These are phyloP conservation scores for Theileria parva DNA, from an alignment of 169 alveolate genomes.

Conservation along the genomic window DNA sequence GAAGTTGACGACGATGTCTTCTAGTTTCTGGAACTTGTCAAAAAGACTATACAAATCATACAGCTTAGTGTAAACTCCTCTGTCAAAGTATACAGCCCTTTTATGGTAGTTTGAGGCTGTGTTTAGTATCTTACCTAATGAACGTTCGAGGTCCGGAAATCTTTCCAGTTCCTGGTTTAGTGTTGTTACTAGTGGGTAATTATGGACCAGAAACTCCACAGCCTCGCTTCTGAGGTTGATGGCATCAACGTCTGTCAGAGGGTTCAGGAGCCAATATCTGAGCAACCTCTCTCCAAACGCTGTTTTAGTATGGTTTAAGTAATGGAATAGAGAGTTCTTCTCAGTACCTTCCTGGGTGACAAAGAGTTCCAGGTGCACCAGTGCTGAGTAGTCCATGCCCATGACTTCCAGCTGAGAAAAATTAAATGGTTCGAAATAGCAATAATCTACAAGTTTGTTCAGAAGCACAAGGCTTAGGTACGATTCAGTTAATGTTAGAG, in stretches of 20 bases:
- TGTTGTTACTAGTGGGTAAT: constrained; percentile 60
- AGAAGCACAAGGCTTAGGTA: constrained; percentile 43
- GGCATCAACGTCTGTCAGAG: constrained; percentile 81
- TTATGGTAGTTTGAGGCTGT: constrained; percentile 82
- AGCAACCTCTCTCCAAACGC: constrained; percentile 93
- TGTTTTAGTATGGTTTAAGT: constrained; percentile 89
- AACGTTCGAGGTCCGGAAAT: constrained; percentile 83
- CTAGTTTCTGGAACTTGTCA: constrained; percentile 66
- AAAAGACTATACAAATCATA: constrained; percentile 75
- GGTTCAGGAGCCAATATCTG: constrained; percentile 94
- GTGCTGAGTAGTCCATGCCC: constrained; percentile 75
- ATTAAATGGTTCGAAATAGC: constrained; percentile 23
- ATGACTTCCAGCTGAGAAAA: constrained; percentile 30
- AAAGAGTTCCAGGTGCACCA: constrained; percentile 83
- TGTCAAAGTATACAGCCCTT: constrained; percentile 86
- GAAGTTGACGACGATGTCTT: constrained; percentile 55
- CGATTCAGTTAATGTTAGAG: not conserved
- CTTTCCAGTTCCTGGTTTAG: constrained; percentile 55
- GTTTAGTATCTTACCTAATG: constrained; percentile 77
- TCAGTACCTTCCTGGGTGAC: constrained; percentile 79
- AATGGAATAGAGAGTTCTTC: constrained; percentile 78
- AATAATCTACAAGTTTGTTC: constrained; percentile 53
- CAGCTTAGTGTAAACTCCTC: constrained; percentile 69
- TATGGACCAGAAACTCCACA: constrained; percentile 84
- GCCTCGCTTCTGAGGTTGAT: constrained; percentile 89